Evolutionary conservation across 1,139 yeast species (phyloP), one percentile per base, ranked within the genome.

Genomic region (Candida sanyaensis): DNA sequence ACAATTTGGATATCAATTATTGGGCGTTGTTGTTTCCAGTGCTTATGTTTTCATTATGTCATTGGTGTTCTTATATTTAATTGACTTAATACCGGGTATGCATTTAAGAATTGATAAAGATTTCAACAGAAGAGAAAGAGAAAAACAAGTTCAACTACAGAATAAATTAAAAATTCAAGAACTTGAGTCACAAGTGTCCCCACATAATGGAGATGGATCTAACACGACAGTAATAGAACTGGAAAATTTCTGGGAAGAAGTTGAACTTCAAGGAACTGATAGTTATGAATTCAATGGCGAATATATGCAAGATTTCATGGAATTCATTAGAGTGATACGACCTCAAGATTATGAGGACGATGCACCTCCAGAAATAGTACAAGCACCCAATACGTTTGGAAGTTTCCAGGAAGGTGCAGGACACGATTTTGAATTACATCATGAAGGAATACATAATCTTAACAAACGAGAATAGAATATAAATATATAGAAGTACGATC

Each of bases 231-330:
- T 30, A 6, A 42, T 40, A 4, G 49, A 50, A 5, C 60, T 57
- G 26, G 44, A 52, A 2, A 49, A 51, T 27, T 56, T 53, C 34
- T 55, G 56, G 46, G 78, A 72, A 53, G 56, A 58, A 38, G 65
- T 63, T 3, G 85, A 81, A 57, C 49, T 75, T n/a, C 55, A 66
- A 29, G 86, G 86, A 1, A 61, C 79, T 2, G 86, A 81, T 56
- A 55, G 67, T 32, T 71, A 73, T 46, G 84, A 80, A 57, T 78
- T 79, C 48, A 68, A 70, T 54, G 81, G 82, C n/a, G 86, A 81
- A 57, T 69, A 66, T 50, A 70, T 75, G 48, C 68, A 66, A 67
- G 80, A 78, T 58, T 77, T 66, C 50, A 68, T 75, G 63, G 82
- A 78, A 54, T 77, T 75, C 53, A 69, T 75, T 41, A 68, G 74